Evolutionary conservation across 495 filamentous ascomycete species (phyloP), one percentile per base, ranked within the genome.

Genomic region (Podospora sp.): DNA sequence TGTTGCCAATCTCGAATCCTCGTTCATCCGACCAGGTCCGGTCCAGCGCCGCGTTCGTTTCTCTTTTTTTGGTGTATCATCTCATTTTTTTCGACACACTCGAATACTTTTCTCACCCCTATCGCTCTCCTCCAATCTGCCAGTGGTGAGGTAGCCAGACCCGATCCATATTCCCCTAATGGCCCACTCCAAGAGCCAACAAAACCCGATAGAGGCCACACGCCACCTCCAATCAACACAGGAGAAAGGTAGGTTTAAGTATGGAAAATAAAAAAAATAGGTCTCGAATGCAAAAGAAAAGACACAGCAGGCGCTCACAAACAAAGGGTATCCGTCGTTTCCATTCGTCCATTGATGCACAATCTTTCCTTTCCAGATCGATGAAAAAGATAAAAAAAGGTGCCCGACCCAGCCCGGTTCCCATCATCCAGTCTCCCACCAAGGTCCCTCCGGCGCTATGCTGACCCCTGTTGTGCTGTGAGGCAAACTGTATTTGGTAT

Each of bases 401-500:
- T 53, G 63, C 60, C 40, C 62, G 25, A 24, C 46, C 25, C 55
- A 51, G 36, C 33, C 49, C 68, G 53, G 24, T 33, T 36, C 22
- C 67, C 60, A 35, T 50, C 29, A 62, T 11, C 65, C 66, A 56
- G 36, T 56, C 50, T 60, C 22, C 65, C 66, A 55, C 55, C 56
- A 27, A 33, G 21, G 35, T 57, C 65, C 49, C 64, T 36, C 64
- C 63, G 27, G 58, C 65, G 74, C 69, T 70, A 76, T 76, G 74
- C 70, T 76, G n/a, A 65, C 66, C 58, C 63, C 49, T 71, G 65
- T 36, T 65, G 62, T 76, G 74, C 74, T 76, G 72, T 73, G 74
- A 76, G 72, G 74, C 74, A 58, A 74, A 71, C 52, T 76, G 74
- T 76, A 76, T 73, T 49, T 74, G 66, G 69, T 72, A 75, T 75